Evolutionary conservation across 1,284 basidiomycete species (phyloP), one percentile per base, ranked within the genome.

Genomic region (Pascua sp.): DNA sequence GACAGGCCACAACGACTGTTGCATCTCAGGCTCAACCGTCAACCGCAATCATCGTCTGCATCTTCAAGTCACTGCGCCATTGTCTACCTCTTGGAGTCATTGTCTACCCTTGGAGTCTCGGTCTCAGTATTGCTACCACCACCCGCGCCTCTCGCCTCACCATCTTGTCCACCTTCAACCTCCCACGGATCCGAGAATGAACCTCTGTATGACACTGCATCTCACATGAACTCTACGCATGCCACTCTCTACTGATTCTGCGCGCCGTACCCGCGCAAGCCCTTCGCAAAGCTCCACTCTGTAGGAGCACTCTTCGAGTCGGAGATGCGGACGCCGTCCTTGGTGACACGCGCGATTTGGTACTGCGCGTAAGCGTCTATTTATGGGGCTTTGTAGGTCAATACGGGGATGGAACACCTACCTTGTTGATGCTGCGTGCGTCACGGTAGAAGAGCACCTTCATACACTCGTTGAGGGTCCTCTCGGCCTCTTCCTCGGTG

Each of bases 371-470:
- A 52, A 47, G 39, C n/a, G 41, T 41, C 13, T 42, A 42, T 16
- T 15, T 5, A 18, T 24, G 15, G 24, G 24, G 24, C 7, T 32
- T 7, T 32, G 24, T 32, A 32, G 24, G 24, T 32, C 24, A 7
- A 32, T 4, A 32, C 7, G 24, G 24, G 4, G 5, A 5, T 8
- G 2, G 2, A n/a, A 1, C 7, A 41, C 82, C 43, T 62, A 91
- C 93, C 84, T 98, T 94, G 83, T 98, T 91, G 76, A 96, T 80
- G 80, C 89, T 92, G 69, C 96, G 84, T 2, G 95, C 95, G 71
- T 99, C 96, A 48, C 95, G 86, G 80, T 99, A 99, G 80, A 89
- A 98, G 53, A 99, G 81, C 11, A 98, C 94, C 68, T 88, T 88
- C 87, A 99, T 90, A 74, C 89, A 88, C 53, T 90, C 85, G 69